Evolutionary conservation across 108 stramenopile genomes (phyloP).

Genomic region (Cyclotella baltica): DNA sequence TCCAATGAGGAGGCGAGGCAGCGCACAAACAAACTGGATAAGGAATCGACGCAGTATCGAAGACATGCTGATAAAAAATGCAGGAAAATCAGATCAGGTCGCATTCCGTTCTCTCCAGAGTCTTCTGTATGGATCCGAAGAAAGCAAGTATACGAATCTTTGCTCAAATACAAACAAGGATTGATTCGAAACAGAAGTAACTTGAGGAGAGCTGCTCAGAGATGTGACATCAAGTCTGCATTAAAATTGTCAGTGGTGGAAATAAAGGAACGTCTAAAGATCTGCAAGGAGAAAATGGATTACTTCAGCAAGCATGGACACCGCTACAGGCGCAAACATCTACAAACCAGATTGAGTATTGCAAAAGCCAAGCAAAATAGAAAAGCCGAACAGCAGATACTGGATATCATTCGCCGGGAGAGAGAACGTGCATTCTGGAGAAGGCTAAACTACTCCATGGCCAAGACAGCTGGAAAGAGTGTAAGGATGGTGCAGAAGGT

Average conservation of each 20-base stretch:
- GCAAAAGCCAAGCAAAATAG: slow-evolving; percentile 1
- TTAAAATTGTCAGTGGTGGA: too few relatives aligned
- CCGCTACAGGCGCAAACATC: too few relatives aligned
- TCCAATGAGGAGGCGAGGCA: not conserved
- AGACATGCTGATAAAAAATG: slow-evolving; percentile 7
- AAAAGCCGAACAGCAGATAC: too few relatives aligned
- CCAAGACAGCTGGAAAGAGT: too few relatives aligned
- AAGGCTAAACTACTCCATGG: slow-evolving; percentile 5
- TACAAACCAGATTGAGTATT: not conserved
- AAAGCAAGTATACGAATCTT: not conserved
- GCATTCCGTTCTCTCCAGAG: slow-evolving; percentile 17
- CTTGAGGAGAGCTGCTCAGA: not conserved
- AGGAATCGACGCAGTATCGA: not conserved
- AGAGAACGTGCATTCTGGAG: too few relatives aligned
- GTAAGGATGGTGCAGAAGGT: too few relatives aligned
- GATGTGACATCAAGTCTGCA: not conserved
- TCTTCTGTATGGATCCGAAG: not conserved
- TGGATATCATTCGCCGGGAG: slow-evolving; percentile 4
- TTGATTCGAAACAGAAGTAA: not conserved
- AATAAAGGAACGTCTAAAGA: not conserved
- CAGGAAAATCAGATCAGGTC: slow-evolving; percentile 1
- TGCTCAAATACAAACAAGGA: too few relatives aligned
- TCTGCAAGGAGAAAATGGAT: not conserved
- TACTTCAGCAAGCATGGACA: slow-evolving; percentile 2
- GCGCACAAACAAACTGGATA: not conserved